A percentile compares a stretch with the other conserved stretches of the same genome.
Conservation (phyloP, 2,329 filamentous ascomycete species). For the Sporothrix sp. region DNA sequence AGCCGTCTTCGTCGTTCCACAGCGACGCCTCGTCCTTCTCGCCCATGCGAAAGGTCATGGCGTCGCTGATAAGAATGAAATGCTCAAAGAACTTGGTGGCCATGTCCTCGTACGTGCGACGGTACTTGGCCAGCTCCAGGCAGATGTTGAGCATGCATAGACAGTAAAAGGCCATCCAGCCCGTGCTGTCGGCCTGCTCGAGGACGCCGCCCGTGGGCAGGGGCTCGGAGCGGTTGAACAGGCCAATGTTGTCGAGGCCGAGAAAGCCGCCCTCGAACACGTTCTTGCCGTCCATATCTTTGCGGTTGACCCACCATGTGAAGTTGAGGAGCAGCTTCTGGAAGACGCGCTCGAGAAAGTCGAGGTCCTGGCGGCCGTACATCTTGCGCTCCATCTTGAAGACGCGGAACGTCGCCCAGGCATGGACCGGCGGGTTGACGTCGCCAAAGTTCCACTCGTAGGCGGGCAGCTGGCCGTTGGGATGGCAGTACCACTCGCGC, state of each 20-base stretch:
- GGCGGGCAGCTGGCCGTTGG: slow-evolving; percentile 87
- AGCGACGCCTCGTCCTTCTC: slow-evolving; percentile 67
- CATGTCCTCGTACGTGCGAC: slow-evolving; percentile 91
- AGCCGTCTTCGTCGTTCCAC: slow-evolving; percentile 94
- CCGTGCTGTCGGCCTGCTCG: slow-evolving; percentile 94
- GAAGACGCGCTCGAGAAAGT: slow-evolving; percentile 93
- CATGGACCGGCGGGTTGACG: slow-evolving; percentile 92
- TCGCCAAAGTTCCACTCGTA: slow-evolving; percentile 97
- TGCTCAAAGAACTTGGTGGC: slow-evolving; percentile 98
- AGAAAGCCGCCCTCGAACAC: slow-evolving; percentile 96
- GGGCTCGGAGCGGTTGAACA: slow-evolving; percentile 95
- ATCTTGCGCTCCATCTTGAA: slow-evolving; percentile 99
- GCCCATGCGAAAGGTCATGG: slow-evolving; percentile 76
- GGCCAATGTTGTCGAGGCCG: slow-evolving; percentile 89
- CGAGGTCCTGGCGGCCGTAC: slow-evolving; percentile 87
- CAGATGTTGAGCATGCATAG: slow-evolving; percentile 95
- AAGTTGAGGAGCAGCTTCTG: slow-evolving; percentile 94
- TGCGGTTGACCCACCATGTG: slow-evolving; percentile 98
- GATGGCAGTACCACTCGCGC: slow-evolving; percentile 97
- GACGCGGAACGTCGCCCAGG: slow-evolving; percentile 87
- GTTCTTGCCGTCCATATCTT: slow-evolving; percentile 90
- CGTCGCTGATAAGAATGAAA: slow-evolving; percentile 95
- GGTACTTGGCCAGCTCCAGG: slow-evolving; percentile 87
- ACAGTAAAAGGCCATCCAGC: slow-evolving; percentile 98
- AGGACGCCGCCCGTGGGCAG: slow-evolving; percentile 86